Base-by-base conservation (phyloP, 495 filamentous ascomycete genomes). In the Neurospora cerealis region DNA sequence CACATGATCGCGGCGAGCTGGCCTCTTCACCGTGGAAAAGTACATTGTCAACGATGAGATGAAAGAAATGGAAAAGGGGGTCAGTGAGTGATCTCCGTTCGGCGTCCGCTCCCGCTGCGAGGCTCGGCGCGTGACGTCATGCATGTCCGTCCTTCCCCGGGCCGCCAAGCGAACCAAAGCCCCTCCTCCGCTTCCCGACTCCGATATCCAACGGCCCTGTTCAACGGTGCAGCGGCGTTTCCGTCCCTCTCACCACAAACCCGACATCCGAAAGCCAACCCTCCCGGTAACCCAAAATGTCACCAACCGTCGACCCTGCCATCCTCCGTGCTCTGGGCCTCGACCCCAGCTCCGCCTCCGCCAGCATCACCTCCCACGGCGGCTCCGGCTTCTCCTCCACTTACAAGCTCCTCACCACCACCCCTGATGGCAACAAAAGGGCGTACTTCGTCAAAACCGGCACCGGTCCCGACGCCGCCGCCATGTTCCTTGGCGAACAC, bases 401-500 rank as follows among this genome's bases (percentile, higher is more conserved):
- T 32, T 88, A 87, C 74, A 90, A 90, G 72, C 87, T 98, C 36
- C 60, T 72, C 19, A 88, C 83, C 44, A 87, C 88, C 41, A 79
- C 82, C 39, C 80, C 78, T 40, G 75, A 87, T 42, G 88, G 89
- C 48, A 82, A 85, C 75, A 84, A 89, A 42, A 87, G 88, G 39
- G 83, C 83, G 15, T 95, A 89, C 82, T 98, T 98, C 78, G 85
- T 97, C 79, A 97, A 98, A 81, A 95, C 89, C 0, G 92, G 89
- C 3, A 82, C 83, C 11, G 91, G 91, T 4, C 74, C 83, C 40
- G 85, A 89, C 15, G 89, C 93, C 28, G 86, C 88, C 72, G 79
- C 90, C 44, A 97, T 97, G 93, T 97, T 97, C 79, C 84, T 69
- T 84, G 93, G 94, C 40, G 95, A 98, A 84, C 91, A 92, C 81